phyloP scores from a whole-genome alignment of 2,329 filamentous ascomycete species.

The Fusarium sacchari region DNA sequence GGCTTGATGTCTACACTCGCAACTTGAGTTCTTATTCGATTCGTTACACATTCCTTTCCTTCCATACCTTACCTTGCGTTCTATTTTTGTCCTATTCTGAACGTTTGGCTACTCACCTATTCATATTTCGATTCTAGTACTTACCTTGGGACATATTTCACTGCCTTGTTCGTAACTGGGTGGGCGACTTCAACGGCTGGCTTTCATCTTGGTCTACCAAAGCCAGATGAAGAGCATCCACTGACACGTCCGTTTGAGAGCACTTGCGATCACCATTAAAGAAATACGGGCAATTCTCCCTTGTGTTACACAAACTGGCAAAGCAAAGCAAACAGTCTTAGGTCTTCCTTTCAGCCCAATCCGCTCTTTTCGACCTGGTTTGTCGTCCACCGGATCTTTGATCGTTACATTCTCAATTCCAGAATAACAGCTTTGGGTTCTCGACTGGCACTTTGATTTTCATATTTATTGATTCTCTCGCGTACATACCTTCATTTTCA shows the following conservation, averaged over 20 bases:
- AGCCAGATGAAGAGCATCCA: background rate
- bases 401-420: background rate
- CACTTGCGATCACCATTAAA: constrained; percentile 4
- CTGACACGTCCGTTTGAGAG: background rate
- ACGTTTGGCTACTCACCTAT: background rate
- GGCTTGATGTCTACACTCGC: constrained; percentile 38
- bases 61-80: constrained; percentile 31
- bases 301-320: constrained; percentile 22
- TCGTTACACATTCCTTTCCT: constrained; percentile 33
- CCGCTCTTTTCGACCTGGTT: constrained; percentile 11
- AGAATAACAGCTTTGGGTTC: constrained; percentile 37
- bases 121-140: background rate
- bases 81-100: background rate
- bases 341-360: constrained; percentile 21
- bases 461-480: constrained; percentile 23
- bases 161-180: background rate
- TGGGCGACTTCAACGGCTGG: background rate
- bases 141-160: background rate
- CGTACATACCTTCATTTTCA: background rate
- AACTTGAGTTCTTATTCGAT: constrained; percentile 19
- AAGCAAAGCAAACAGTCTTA: constrained; percentile 18
- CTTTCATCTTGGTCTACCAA: background rate
- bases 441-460: constrained; percentile 28
- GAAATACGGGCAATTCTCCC: constrained; percentile 9
- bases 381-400: constrained; percentile 9